These are phyloP conservation scores for Marasmius fiardii DNA, from an alignment of 1,284 basidiomycete species.

Conservation along the genomic window DNA sequence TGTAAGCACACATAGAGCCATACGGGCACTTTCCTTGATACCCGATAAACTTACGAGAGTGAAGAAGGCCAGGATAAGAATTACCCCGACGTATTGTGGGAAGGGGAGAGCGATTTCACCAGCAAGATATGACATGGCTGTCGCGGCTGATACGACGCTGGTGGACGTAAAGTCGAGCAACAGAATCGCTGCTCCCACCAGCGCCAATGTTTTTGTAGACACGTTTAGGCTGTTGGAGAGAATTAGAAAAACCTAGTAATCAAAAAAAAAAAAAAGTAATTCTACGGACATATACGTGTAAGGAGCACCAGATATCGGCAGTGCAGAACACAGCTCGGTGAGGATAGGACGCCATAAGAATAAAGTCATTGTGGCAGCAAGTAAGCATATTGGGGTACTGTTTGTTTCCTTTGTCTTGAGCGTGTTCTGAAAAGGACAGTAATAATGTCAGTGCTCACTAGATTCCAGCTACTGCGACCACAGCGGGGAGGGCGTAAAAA, in stretches of 20 bases:
- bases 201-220: constrained; percentile 55
- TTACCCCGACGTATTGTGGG: constrained; percentile 43
- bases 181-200: constrained; percentile 58
- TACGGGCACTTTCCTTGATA: constrained; percentile 55
- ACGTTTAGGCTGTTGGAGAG: constrained; percentile 46
- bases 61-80: constrained; percentile 50
- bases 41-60: constrained; percentile 54
- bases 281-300: constrained; percentile 64
- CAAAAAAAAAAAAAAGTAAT: constrained; percentile 5
- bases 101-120: constrained; percentile 58
- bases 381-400: constrained; percentile 66
- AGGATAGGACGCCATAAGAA: constrained; percentile 71
- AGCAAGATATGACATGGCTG: constrained; percentile 61
- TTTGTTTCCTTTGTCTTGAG: constrained; percentile 1
- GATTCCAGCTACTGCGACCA: constrained; percentile 53
- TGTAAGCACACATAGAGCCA: constrained; percentile 52
- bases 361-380: constrained; percentile 54
- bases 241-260: neutral
- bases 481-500: constrained; percentile 68
- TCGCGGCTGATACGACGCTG: constrained; percentile 65
- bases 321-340: constrained; percentile 62
- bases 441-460: constrained; percentile 37
- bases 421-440: neutral
- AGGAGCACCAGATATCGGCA: constrained; percentile 66
- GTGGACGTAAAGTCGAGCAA: constrained; percentile 67